Percentiles rank a stretch among this genome's conserved stretches.
Conservation (phyloP, 2,329 filamentous ascomycete genomes). For the Hymenotorrendiella dingleyae region DNA sequence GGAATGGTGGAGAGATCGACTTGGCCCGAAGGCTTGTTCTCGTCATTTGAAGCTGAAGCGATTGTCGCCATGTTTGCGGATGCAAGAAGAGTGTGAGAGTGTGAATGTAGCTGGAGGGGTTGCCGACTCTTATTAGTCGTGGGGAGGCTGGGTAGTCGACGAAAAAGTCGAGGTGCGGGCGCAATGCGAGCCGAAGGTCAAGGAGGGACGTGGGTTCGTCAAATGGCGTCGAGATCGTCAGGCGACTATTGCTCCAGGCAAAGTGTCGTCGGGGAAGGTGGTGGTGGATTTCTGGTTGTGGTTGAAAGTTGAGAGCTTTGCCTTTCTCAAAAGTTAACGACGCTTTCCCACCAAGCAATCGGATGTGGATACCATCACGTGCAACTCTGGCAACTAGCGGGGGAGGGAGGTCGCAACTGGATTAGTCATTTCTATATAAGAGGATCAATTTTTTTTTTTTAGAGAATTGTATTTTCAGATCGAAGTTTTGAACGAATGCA, state of each 20-base stretch:
- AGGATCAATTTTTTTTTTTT: no score
- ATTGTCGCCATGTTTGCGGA: conserved; percentile 23
- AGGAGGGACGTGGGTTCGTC: conserved; percentile 6
- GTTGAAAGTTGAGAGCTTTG: background rate
- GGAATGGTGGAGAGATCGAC: conserved; percentile 65
- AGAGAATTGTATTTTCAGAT: no score
- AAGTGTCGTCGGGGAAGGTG: conserved; percentile 13
- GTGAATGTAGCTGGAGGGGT: background rate
- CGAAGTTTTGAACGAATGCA: no score
- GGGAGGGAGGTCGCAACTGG: no score
- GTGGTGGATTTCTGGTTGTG: background rate
- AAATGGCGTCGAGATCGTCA: conserved; percentile 3
- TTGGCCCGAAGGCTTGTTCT: conserved; percentile 36
- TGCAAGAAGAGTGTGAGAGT: conserved; percentile 3
- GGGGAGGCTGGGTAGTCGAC: background rate
- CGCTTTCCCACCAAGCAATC: no score
- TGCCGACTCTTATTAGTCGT: background rate
- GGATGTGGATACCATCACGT: no score
- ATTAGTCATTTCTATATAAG: no score
- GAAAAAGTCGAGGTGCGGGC: background rate
- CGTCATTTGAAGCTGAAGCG: conserved; percentile 16
- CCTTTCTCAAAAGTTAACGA: background rate
- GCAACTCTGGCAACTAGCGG: no score
- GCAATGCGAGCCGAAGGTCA: background rate
- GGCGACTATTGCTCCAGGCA: conserved; percentile 29